Evolutionary conservation across 2,329 filamentous ascomycete genomes (phyloP), one percentile per base, ranked within the genome.

Genomic region (Colletotrichum cordylinicola): DNA sequence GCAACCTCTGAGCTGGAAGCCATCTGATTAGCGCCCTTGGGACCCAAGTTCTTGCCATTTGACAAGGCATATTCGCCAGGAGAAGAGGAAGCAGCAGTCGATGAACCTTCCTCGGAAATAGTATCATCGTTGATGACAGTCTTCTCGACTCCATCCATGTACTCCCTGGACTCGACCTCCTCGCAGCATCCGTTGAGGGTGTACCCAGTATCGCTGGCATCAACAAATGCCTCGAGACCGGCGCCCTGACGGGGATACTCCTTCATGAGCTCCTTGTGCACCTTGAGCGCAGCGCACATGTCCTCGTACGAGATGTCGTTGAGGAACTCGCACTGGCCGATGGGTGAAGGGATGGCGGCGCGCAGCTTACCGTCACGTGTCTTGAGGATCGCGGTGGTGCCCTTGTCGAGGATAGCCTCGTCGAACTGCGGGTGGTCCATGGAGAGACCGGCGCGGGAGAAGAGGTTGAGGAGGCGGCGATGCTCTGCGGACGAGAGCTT

Each of bases 351-450:
- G 1, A 95, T 92, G 6, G 93, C 93, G 39, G 93, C 91, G 52
- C 93, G 90, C 12, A 95, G 87, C 80, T 90, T 87, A 39, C 93
- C 93, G 77, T 95, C 93, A 15, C 93, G 88, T 0, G 93, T 95
- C 86, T 93, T 93, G 66, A 95, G 85, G 77, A 95, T 95, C 15
- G 93, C 93, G 16, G 90, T 86, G 2, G 93, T 95, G 3, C 88
- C 93, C 79, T 91, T 91, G 67, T 92, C 90, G 12, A 95, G 88
- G 31, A 94, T 88, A 0, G 90, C 87, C 70, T 92, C 91, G 78
- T 94, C 89, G 80, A 94, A 95, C 48, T 93, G 86, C 8, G 89
- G 87, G 80, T 95, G 93, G 76, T 95, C 93, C 88, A 95, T 94
- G 24, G 92, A 92, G 1, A 95, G 87, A 24, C 93, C 93, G 8